Base-by-base conservation (phyloP, 331 rosid species). In the Acacia concinna region DNA sequence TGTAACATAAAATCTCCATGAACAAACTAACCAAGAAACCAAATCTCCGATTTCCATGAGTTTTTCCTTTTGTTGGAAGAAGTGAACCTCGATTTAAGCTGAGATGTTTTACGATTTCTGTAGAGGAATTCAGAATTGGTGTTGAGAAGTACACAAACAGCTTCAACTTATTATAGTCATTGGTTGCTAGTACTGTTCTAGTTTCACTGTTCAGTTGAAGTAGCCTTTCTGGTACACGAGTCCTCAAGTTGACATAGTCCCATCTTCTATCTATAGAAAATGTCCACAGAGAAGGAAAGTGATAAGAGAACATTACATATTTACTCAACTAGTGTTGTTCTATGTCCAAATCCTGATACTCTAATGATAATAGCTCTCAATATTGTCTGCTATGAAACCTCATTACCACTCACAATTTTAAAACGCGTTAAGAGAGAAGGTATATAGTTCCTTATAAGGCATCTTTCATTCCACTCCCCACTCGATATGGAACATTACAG, bases 101-200 rank as follows among this genome's bases (percentile, higher is more conserved):
- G 80, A 94, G 84, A 81, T 92, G 81, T 20, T 79, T 86, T 79
- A 86, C 78, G 69, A 92, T 78, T 81, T 94, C 91, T 40, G 81
- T 73, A 25, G 98, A 91, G 72, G 98, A 91, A 85, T 92, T 94
- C 27, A 91, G 84, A 82, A 94, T 81, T 21, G 98, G 91, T 52
- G 65, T 71, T 62, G 97, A 92, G 86, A 92, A 94, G 87, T 94
- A 94, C 67, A 88, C 46, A 83, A 88, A 90, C 70, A 90, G 84
- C 83, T 83, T 86, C 20, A 94, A 81, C 85, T 88, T 87, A 46
- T 82, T 74, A 67, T 60, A 47, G 65, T 88, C 80, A 79, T 94
- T 90, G 54, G 98, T 94, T 66, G 98, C 97, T 75, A 85, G 91
- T 18, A 91, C 90, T 77, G 94, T 79, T 85, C 98, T 91, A 40